Conservation (phyloP, 106 monocot genomes). For the Allium sativum region DNA sequence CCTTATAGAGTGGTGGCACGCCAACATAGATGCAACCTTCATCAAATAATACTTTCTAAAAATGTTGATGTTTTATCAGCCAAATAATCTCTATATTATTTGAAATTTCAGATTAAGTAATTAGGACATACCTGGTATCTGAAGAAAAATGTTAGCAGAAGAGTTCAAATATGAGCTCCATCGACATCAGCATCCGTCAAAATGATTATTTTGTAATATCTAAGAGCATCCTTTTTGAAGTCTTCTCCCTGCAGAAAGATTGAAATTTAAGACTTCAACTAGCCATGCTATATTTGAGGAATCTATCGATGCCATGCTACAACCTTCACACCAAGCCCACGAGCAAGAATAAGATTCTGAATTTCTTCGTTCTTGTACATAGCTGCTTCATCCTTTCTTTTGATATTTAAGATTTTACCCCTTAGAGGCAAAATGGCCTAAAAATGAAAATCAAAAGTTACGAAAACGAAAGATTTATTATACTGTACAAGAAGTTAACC, state of each 20-base stretch:
- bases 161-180: constrained; percentile 95
- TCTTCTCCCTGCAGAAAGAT: constrained; percentile 77
- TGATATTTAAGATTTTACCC: constrained; percentile 96
- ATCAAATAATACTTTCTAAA: constrained; percentile 90
- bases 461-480: too few species aligned
- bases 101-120: too few species aligned
- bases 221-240: constrained; percentile 75
- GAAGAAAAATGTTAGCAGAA: constrained; percentile 97
- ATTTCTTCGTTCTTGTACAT: constrained; percentile 99
- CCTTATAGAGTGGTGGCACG: constrained; percentile 94
- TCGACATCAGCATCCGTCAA: constrained; percentile 99
- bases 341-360: constrained; percentile 91
- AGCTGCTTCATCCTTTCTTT: constrained; percentile 93
- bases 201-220: constrained; percentile 97
- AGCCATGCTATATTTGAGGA: not conserved
- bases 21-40: constrained; percentile 98
- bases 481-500: too few species aligned
- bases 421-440: constrained; percentile 93
- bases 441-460: too few species aligned
- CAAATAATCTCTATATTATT: not conserved
- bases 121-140: constrained; percentile 72
- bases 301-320: not conserved
- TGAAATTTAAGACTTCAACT: not conserved
- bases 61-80: too few species aligned
- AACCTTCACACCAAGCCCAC: constrained; percentile 99